These are phyloP conservation scores for Emergomyces orientalis DNA, from an alignment of 2,329 filamentous ascomycete species.

Conservation along the genomic window DNA sequence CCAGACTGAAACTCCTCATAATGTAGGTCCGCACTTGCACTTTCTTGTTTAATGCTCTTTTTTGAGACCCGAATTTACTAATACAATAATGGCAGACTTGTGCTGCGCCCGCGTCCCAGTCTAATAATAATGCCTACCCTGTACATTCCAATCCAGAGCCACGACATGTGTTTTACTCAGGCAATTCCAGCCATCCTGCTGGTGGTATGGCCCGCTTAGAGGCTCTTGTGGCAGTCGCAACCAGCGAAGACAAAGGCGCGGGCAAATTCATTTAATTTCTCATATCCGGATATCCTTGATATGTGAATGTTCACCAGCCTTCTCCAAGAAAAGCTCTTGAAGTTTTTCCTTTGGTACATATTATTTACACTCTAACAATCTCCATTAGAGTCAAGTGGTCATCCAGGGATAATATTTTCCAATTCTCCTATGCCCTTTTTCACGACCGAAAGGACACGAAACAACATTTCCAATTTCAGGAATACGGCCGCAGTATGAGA, in stretches of 20 bases:
- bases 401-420: background rate
- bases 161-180: constrained; percentile 23
- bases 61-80: constrained; percentile 12
- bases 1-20: constrained; percentile 29
- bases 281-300: background rate
- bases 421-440: background rate
- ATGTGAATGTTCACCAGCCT: background rate
- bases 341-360: background rate
- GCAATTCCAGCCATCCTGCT: constrained; percentile 21
- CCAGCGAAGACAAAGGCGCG: constrained; percentile 27
- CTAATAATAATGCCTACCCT: constrained; percentile 22
- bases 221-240: constrained; percentile 43
- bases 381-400: background rate
- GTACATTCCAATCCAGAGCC: constrained; percentile 20
- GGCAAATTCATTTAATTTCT: constrained; percentile 2
- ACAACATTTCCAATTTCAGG: background rate
- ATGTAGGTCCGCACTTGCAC: constrained; percentile 29
- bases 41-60: constrained; percentile 19
- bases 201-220: constrained; percentile 41
- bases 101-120: constrained; percentile 24
- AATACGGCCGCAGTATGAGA: background rate
- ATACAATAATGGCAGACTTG: constrained; percentile 25
- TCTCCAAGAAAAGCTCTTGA: background rate
- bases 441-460: background rate
- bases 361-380: background rate